Conservation (phyloP, 306 rosid genomes). For the Pyrus bretschneideri region DNA sequence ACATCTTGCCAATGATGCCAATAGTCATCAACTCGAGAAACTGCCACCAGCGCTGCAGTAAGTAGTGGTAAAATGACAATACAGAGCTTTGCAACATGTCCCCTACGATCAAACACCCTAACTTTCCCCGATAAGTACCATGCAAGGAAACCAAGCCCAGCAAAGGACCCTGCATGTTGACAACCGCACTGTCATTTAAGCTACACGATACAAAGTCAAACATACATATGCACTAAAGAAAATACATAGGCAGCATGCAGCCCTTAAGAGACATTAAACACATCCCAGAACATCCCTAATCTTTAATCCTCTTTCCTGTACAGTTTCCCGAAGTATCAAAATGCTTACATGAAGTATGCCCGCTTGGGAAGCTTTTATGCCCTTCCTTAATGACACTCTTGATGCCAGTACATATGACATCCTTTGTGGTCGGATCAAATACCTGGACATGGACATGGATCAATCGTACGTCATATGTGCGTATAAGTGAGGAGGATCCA, state of each 20-base stretch:
- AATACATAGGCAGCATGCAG: neutral
- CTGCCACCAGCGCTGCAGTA: conserved; percentile 62
- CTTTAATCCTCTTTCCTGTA: neutral
- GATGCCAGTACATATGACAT: conserved; percentile 64
- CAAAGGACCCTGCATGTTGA: conserved; percentile 74
- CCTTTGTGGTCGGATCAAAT: conserved; percentile 42
- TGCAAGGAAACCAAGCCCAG: conserved; percentile 76
- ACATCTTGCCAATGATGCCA: conserved; percentile 99
- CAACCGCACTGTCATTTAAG: conserved; percentile 10
- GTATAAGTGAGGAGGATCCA: conserved; percentile 11
- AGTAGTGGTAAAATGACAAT: conserved; percentile 62
- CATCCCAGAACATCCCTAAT: neutral
- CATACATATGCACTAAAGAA: neutral
- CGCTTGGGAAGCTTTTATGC: conserved; percentile 96
- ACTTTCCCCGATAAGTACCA: conserved; percentile 83
- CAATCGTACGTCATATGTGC: conserved; percentile 6
- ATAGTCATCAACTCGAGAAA: conserved; percentile 93
- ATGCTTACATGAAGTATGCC: conserved; percentile 86
- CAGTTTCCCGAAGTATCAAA: neutral
- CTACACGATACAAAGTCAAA: neutral
- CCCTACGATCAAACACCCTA: conserved; percentile 67
- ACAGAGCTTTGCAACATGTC: conserved; percentile 83
- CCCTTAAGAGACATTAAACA: neutral
- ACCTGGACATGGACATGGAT: conserved; percentile 37
- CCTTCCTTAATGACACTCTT: conserved; percentile 76